Base-by-base conservation (phyloP, 768 basidiomycete genomes). In the Psilocybe cubensis region DNA sequence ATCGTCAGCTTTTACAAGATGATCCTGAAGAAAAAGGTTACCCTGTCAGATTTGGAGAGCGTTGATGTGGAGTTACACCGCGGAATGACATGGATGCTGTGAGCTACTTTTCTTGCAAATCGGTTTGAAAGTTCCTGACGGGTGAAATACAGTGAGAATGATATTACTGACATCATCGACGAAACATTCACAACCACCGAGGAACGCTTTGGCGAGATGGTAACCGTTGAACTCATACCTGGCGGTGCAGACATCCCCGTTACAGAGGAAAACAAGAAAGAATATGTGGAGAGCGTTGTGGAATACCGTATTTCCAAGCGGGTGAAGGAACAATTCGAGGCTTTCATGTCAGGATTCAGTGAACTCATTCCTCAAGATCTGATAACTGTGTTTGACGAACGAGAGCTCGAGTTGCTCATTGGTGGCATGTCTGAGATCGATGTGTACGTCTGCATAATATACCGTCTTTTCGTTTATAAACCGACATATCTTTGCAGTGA, bases 351-450 rank as follows among this genome's bases (percentile, higher is more conserved):
- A n/a, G 97, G 97, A 45, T 98, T 98, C 84, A 97, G 94, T 79
- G 97, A 99, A 76, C 83, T 99, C 52, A 98, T 99, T 61, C 97
- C 97, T 10, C 94, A 96, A 72, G 97, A 99, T 61, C 81, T 99
- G 29, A 87, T 99, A 76, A 98, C 96, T 58, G 97, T 99, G 48
- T 99, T 99, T 65, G 97, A 99, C 67, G 97, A 99, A 77, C 87
- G 97, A 52, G 97, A 99, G 69, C 83, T 99, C 9, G 96, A 98
- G 76, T 77, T 98, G 50, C 83, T 99, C 54, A 98, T 99, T 63
- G 97, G 97, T 67, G 97, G 97, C 65, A 98, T 98, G 94, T 97
- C 96, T 44, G 97, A 99, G 77, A 98, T 98, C 64, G 97, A 99
- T 68, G 95, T 98, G 84, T 92, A 87, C 57, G 91, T 84, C n/a